Evolutionary conservation across 371 early-diverging fungal genomes (phyloP).

Genomic region (Mortierella sp.): DNA sequence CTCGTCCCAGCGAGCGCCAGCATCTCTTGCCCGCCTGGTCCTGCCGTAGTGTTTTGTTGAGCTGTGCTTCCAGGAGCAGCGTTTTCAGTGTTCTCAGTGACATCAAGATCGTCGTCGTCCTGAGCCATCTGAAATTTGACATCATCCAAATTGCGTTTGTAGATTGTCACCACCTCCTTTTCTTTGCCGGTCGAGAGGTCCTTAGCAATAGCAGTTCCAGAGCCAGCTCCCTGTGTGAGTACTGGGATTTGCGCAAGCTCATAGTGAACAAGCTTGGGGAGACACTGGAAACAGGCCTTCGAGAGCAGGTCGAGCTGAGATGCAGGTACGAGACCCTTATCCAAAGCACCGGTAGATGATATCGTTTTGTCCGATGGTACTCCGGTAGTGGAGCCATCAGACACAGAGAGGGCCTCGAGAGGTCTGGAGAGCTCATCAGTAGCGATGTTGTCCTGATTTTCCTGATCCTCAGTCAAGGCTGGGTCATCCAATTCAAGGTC

Average conservation of each 20-base stretch:
- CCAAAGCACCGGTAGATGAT: too few relatives aligned
- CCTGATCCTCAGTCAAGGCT: slow-evolving; percentile 54
- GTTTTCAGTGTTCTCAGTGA: slow-evolving; percentile 37
- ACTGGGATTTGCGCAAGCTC: slow-evolving; percentile 47
- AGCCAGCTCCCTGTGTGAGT: slow-evolving; percentile 22
- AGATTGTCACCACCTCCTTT: slow-evolving; percentile 52
- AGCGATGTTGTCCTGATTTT: slow-evolving; percentile 56
- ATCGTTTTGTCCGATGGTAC: too few relatives aligned
- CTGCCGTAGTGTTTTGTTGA: neutral
- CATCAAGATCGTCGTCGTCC: slow-evolving; percentile 70
- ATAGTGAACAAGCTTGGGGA: slow-evolving; percentile 37
- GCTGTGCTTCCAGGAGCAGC: neutral
- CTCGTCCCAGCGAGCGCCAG: slow-evolving; percentile 67
- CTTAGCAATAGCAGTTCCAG: slow-evolving; percentile 25
- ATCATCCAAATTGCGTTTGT: slow-evolving; percentile 81
- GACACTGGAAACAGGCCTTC: slow-evolving; percentile 20
- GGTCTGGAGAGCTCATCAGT: slow-evolving; percentile 52
- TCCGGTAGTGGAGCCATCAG: slow-evolving; percentile 24
- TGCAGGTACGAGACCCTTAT: slow-evolving; percentile 34
- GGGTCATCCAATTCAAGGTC: slow-evolving; percentile 67
- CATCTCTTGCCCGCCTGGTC: slow-evolving; percentile 58
- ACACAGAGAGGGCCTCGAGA: slow-evolving; percentile 49
- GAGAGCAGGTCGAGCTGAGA: slow-evolving; percentile 30
- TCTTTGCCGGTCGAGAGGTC: slow-evolving; percentile 27
- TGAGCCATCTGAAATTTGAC: slow-evolving; percentile 85